A percentile compares a stretch with the other conserved stretches of the same genome.
Evolutionary conservation across 371 early-diverging fungal genomes (phyloP).

Genomic region (Mortierella sp.): DNA sequence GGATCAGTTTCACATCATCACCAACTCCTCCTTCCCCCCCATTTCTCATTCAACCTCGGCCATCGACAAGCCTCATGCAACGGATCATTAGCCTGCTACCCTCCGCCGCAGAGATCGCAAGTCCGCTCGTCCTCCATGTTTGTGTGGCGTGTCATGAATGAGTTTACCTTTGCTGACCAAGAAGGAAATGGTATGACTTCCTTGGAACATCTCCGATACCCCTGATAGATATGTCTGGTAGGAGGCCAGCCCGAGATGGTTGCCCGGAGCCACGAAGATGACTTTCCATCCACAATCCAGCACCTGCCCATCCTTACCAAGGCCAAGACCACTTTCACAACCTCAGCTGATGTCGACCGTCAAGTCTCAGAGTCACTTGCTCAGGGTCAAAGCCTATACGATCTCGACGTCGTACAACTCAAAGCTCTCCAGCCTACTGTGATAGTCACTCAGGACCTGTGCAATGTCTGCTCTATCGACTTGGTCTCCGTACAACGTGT

Average conservation of each 20-base stretch:
- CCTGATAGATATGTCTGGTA: slow-evolving; percentile 57
- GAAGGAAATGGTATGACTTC: not conserved
- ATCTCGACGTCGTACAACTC: slow-evolving; percentile 59
- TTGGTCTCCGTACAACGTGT: slow-evolving; percentile 61
- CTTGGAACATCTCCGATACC: not conserved
- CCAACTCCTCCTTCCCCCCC: no score
- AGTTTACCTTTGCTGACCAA: not conserved
- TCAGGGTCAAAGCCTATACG: slow-evolving; percentile 63
- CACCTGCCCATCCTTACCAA: slow-evolving; percentile 64
- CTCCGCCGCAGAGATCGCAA: no score
- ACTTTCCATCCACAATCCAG: slow-evolving; percentile 59
- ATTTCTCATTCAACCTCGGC: no score
- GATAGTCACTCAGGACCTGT: slow-evolving; percentile 72
- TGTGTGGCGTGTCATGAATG: no score
- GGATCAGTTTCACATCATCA: no score
- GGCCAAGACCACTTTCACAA: slow-evolving; percentile 67
- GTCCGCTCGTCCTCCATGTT: no score
- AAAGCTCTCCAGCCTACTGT: slow-evolving; percentile 60
- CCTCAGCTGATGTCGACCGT: slow-evolving; percentile 66
- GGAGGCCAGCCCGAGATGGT: slow-evolving; percentile 62
- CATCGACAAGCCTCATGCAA: no score
- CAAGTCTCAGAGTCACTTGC: slow-evolving; percentile 65
- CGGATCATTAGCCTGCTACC: no score
- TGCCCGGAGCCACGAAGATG: slow-evolving; percentile 61
- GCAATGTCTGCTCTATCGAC: slow-evolving; percentile 73